Conservation (phyloP, 176 grass and related monocot genomes). For the Pontederia crassipes region DNA sequence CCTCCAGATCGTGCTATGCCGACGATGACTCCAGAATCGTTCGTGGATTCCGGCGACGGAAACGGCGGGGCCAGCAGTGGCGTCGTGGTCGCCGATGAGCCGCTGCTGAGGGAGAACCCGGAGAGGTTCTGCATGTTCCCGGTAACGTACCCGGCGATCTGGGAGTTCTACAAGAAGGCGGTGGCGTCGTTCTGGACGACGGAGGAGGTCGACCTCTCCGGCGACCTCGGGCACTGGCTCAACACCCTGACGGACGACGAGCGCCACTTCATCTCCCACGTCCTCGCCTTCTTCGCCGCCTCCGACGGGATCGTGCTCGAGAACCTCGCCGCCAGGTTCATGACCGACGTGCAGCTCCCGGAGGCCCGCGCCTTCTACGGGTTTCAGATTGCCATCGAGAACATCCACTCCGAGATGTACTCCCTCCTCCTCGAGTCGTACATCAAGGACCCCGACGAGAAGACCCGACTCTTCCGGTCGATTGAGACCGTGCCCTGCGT, state of each 20-base stretch:
- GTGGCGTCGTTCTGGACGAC: constrained; percentile 12
- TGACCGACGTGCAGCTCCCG: constrained; percentile 74
- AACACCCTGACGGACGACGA: constrained; percentile 40
- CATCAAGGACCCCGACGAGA: constrained; percentile 53
- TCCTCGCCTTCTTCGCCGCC: constrained; percentile 90
- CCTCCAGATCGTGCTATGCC: too few species aligned
- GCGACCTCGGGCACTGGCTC: constrained; percentile 8
- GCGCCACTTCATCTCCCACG: constrained; percentile 89
- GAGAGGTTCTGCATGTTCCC: constrained; percentile 14
- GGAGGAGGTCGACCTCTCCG: constrained; percentile 11
- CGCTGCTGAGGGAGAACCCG: neutral
- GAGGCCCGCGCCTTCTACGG: constrained; percentile 87
- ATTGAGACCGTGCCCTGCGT: constrained; percentile 68
- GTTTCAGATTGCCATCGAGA: constrained; percentile 96
- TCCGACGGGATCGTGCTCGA: constrained; percentile 97
- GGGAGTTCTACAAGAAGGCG: constrained; percentile 19
- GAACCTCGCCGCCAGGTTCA: constrained; percentile 82
- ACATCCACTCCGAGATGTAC: constrained; percentile 98
- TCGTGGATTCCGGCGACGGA: too few species aligned
- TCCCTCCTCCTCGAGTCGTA: constrained; percentile 79
- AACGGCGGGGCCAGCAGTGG: too few species aligned
- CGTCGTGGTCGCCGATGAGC: neutral
- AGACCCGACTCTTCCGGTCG: constrained; percentile 71
- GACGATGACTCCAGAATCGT: too few species aligned
- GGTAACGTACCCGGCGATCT: constrained; percentile 1